phyloP scores from a whole-genome alignment of 1,139 yeast genomes.

The Yamadazyma pseudoaaseri region DNA sequence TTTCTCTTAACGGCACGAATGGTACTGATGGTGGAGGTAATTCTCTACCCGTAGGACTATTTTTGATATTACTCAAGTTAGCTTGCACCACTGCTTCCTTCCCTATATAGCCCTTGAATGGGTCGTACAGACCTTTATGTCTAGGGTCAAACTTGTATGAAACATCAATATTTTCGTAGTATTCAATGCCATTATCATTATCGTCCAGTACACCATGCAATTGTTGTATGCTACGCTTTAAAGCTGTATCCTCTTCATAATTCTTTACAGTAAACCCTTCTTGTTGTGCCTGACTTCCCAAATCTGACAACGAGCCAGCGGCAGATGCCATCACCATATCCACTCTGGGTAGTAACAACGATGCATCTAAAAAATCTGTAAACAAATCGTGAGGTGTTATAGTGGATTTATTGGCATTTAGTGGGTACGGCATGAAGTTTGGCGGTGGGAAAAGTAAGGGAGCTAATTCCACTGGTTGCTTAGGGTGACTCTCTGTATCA shows the following conservation, averaged over 20 bases:
- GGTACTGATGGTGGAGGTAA: conserved; percentile 4
- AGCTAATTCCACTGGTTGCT: conserved; percentile 28
- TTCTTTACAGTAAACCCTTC: conserved; percentile 30
- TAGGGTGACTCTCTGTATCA: not conserved
- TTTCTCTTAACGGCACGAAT: not conserved
- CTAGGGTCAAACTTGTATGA: not conserved
- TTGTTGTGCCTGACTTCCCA: conserved; percentile 31
- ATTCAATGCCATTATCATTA: conserved; percentile 7
- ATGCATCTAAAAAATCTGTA: conserved; percentile 36
- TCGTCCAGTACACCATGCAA: conserved; percentile 3
- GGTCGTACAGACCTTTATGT: conserved; percentile 4
- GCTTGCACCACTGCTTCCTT: conserved; percentile 6
- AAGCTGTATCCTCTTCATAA: conserved; percentile 10
- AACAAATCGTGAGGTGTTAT: conserved; percentile 40
- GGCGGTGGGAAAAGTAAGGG: conserved; percentile 51
- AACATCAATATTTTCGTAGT: conserved; percentile 2
- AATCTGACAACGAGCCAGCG: conserved; percentile 44
- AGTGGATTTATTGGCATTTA: conserved; percentile 35
- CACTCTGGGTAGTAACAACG: conserved; percentile 35
- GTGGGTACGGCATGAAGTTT: conserved; percentile 50
- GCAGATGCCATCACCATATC: conserved; percentile 53
- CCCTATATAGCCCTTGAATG: conserved; percentile 7
- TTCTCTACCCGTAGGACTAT: conserved; percentile 4
- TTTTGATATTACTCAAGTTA: conserved; percentile 15
- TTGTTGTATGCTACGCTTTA: conserved; percentile 1